Evolutionary conservation across 176 grass and related monocot genomes (phyloP).

Genomic region (Pharus latifolius): DNA sequence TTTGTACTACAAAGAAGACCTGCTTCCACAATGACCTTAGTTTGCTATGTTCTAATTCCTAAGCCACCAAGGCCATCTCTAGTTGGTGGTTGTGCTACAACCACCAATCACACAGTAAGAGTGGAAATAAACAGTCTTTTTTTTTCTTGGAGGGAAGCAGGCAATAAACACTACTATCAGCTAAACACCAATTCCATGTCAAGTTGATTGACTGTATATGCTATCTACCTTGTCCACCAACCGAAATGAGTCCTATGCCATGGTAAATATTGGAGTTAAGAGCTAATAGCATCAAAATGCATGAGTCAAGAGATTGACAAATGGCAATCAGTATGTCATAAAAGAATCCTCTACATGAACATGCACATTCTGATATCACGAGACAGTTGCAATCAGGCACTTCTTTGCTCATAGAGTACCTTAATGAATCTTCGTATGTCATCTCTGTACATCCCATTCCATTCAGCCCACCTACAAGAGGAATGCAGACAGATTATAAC

Average conservation of each 20-base stretch:
- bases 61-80: not conserved
- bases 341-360: not conserved
- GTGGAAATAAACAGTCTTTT: not conserved
- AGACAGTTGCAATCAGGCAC: not conserved
- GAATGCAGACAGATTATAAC: not conserved
- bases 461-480: slow-evolving; percentile 91
- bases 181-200: too few relatives aligned
- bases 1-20: not conserved
- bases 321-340: not conserved
- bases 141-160: too few relatives aligned
- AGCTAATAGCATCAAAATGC: not conserved
- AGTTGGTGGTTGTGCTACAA: not conserved
- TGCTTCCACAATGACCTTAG: not conserved
- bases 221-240: not conserved
- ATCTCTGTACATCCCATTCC: slow-evolving; percentile 94
- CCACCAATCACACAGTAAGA: not conserved
- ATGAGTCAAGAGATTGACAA: not conserved
- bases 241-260: not conserved
- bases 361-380: not conserved
- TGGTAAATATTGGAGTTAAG: not conserved
- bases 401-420: slow-evolving; percentile 21
- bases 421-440: slow-evolving; percentile 89
- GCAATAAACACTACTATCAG: too few relatives aligned
- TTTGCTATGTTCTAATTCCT: not conserved
- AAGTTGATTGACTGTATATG: too few relatives aligned